A percentile compares a stretch with the other conserved stretches of the same genome.
Evolutionary conservation across 2,329 filamentous ascomycete species (phyloP).

Genomic region (Neofusicoccum laricinum): DNA sequence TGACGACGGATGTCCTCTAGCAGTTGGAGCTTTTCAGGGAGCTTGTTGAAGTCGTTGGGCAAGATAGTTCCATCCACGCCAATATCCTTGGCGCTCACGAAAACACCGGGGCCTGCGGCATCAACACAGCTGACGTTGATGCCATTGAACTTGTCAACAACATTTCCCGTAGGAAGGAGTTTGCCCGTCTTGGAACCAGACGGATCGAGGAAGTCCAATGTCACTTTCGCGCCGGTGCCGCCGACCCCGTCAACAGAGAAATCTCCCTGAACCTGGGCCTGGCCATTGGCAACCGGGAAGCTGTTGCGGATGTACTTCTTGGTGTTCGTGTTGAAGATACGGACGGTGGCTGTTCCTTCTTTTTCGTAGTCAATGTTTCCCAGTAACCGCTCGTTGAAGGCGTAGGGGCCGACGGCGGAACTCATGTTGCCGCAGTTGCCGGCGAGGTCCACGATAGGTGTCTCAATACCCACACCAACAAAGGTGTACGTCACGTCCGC

Average conservation of each 20-base stretch:
- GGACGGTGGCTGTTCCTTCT: constrained; percentile 47
- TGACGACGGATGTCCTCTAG: constrained; percentile 56
- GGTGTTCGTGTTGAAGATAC: constrained; percentile 71
- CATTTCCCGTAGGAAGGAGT: constrained; percentile 57
- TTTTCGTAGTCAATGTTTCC: constrained; percentile 22
- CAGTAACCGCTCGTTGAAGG: constrained; percentile 25
- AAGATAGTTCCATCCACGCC: constrained; percentile 45
- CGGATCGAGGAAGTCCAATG: constrained; percentile 61
- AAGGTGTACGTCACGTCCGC: constrained; percentile 70
- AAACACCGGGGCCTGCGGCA: constrained; percentile 60
- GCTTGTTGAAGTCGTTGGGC: constrained; percentile 50
- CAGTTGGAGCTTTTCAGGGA: constrained; percentile 45
- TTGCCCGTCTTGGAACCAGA: constrained; percentile 62
- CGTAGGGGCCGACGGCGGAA: constrained; percentile 64
- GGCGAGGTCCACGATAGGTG: constrained; percentile 60
- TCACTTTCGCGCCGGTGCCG: constrained; percentile 56
- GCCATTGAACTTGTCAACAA: constrained; percentile 24
- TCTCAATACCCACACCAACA: constrained; percentile 63
- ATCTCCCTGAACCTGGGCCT: constrained; percentile 50
- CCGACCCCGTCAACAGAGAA: constrained; percentile 65
- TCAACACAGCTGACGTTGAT: constrained; percentile 53
- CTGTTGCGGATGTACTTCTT: constrained; percentile 59
- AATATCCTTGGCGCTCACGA: constrained; percentile 53
- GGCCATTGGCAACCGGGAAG: constrained; percentile 52
- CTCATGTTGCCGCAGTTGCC: constrained; percentile 78